A percentile compares a stretch with the other conserved stretches of the same genome.
phyloP scores from a whole-genome alignment of 495 filamentous ascomycete species.

The Ramalina intermedia region DNA sequence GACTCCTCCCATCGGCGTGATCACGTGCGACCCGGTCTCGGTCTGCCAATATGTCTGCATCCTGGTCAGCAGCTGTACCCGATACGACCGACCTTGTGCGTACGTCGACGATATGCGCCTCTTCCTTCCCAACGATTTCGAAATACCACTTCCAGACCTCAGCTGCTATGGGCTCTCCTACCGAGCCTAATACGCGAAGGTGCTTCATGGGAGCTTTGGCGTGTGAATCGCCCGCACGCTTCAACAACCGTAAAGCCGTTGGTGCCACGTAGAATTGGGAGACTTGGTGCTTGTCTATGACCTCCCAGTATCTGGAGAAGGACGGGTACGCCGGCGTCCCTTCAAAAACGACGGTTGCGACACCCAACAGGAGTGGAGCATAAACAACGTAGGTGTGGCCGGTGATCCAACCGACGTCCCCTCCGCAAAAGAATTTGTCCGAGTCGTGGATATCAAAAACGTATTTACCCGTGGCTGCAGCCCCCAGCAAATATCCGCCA shows the following conservation, averaged over 20 bases:
- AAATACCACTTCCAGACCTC: constrained; percentile 99
- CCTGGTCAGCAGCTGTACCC: constrained; percentile 1
- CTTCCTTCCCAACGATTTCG: constrained; percentile 85
- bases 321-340: constrained; percentile 94
- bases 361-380: constrained; percentile 80
- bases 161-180: constrained; percentile 94
- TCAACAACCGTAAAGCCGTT: constrained; percentile 81
- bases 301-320: constrained; percentile 98
- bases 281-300: constrained; percentile 85
- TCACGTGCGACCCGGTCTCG: constrained; percentile 89
- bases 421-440: constrained; percentile 92
- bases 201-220: constrained; percentile 80
- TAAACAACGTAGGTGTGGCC: constrained; percentile 99
- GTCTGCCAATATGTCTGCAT: constrained; percentile 98
- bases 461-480: constrained; percentile 90
- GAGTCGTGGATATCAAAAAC: constrained; percentile 95
- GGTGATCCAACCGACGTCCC: constrained; percentile 98
- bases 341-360: constrained; percentile 96
- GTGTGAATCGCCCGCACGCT: constrained; percentile 86
- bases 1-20: constrained; percentile 41
- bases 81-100: constrained; percentile 23
- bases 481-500: constrained; percentile 82
- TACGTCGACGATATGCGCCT: constrained; percentile 89
- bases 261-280: constrained; percentile 99
- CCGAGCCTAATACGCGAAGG: constrained; percentile 83